Conservation (phyloP, 768 basidiomycete species). For the Amylocystis lapponica region DNA sequence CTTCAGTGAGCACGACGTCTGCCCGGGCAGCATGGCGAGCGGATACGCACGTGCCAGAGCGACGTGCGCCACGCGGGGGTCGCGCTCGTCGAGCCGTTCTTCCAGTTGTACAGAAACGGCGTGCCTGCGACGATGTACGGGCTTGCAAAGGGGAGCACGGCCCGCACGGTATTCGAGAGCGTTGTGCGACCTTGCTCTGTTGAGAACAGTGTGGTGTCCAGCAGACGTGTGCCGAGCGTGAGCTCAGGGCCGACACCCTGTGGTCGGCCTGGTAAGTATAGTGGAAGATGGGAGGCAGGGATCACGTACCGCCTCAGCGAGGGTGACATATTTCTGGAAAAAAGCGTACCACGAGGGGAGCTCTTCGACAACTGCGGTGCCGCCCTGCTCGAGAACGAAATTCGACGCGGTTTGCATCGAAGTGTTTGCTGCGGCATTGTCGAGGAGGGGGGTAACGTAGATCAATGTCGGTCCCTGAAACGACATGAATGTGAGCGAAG, state of each 20-base stretch:
- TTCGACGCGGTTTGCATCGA: constrained; percentile 32
- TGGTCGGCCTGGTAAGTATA: background rate
- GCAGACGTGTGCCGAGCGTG: constrained; percentile 22
- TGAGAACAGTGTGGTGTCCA: constrained; percentile 21
- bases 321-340: constrained; percentile 26
- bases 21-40: background rate
- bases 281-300: background rate
- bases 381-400: constrained; percentile 24
- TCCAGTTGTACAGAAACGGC: constrained; percentile 14
- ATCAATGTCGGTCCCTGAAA: constrained; percentile 20
- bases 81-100: constrained; percentile 18
- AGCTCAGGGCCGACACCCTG: constrained; percentile 21
- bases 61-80: constrained; percentile 24
- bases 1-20: background rate
- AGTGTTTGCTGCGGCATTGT: constrained; percentile 28
- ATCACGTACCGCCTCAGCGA: constrained; percentile 20
- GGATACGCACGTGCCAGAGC: constrained; percentile 21
- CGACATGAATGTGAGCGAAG: constrained; percentile 6
- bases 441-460: constrained; percentile 40
- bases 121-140: constrained; percentile 22
- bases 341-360: constrained; percentile 27
- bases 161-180: constrained; percentile 14
- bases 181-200: constrained; percentile 16
- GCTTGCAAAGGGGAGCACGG: constrained; percentile 16
- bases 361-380: constrained; percentile 25